phyloP scores from a whole-genome alignment of 2,329 filamentous ascomycete genomes.

The Colletotrichum sp. region DNA sequence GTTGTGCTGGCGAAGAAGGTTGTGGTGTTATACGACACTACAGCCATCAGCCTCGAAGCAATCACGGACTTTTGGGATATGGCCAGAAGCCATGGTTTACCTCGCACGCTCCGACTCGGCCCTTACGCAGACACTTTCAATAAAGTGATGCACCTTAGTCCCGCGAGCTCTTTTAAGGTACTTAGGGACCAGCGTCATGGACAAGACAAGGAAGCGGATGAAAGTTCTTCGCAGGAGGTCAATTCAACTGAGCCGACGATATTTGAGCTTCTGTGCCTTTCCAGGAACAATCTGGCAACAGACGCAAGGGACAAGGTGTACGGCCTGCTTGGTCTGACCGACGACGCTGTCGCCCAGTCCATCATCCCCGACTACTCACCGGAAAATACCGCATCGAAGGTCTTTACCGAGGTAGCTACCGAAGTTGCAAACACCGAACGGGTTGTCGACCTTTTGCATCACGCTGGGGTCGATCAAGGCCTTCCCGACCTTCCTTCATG shows the following conservation, averaged over 20 bases:
- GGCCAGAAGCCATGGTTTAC: not conserved
- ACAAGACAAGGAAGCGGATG: not conserved
- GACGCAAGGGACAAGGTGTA: not conserved
- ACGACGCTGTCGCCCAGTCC: not conserved
- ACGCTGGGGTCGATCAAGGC: not conserved
- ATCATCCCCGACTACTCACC: not conserved
- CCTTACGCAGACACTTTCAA: not conserved
- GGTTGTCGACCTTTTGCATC: not conserved
- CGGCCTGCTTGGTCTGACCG: not conserved
- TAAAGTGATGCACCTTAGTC: not conserved
- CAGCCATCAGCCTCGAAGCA: not conserved
- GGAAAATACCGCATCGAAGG: not conserved
- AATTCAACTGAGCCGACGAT: not conserved
- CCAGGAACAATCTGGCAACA: conserved; percentile 1
- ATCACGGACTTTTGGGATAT: not conserved
- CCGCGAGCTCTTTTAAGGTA: not conserved
- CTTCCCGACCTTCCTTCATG: not conserved
- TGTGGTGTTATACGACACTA: not conserved
- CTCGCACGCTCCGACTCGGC: not conserved
- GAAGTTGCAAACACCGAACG: not conserved
- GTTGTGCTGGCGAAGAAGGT: not conserved
- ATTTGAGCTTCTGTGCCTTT: not conserved
- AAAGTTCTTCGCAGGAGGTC: not conserved
- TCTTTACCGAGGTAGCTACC: not conserved
- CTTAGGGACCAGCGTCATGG: not conserved